Evolutionary conservation across 2,329 filamentous ascomycete genomes (phyloP), one percentile per base, ranked within the genome.

Genomic region (Pseudopithomyces chartarum): DNA sequence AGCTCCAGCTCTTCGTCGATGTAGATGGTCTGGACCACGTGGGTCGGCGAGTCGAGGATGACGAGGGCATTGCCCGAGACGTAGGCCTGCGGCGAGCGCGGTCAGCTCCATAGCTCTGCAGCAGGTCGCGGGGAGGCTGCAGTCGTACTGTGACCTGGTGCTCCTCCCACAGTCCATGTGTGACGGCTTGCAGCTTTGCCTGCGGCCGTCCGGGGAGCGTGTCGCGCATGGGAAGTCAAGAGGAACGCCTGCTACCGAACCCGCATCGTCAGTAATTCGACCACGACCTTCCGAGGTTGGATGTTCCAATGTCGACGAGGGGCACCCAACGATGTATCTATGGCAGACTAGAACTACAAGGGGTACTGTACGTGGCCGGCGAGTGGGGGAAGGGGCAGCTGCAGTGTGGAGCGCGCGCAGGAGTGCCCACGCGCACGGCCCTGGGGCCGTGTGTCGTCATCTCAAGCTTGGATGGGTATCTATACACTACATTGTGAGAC

Each of bases 11-110:
- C 80, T 63, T 91, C 86, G 69, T 96, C 90, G 69, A 95, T 88
- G 79, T 97, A 96, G 64, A 96, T 89, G 3, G 93, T 97, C 76
- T 99, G 95, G 33, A 97, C 78, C 61, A 97, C 85, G 53, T 85
- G 85, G 59, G 88, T 83, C 51, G 90, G 85, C 49, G 87, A 89
- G 70, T 86, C 85, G 65, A 98, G 87, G 67, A 99, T 88, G 52
- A 95, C 87, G 62, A 98, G 86, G 59, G 91, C 91, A 76, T 89
- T 90, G 69, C 94, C 94, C 58, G 91, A 95, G 63, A 97, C 90
- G 78, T 98, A 99, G 50, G 87, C 86, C 91, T 96, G 59, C 7
- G 3, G 8, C 15, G 5, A 26, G 17, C 4, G 26, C 26, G 19
- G 52, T 66, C 55, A 65, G 63, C 52, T 50, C 23, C 44, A 36